Conservation (phyloP, 768 basidiomycete species). For the Saitozyma podzolica region DNA sequence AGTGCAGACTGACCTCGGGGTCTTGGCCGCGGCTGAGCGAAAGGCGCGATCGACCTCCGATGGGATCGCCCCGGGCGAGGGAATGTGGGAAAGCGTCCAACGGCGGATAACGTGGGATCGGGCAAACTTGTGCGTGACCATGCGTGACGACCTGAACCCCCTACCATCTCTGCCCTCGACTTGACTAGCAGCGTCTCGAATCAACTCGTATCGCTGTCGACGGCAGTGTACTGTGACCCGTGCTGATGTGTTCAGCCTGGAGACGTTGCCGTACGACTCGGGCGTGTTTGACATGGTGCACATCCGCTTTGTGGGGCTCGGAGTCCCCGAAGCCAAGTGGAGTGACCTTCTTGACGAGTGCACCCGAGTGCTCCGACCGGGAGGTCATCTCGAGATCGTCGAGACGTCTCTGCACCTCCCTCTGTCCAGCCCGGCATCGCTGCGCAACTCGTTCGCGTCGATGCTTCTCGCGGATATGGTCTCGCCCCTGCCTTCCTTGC, state of each 20-base stretch:
- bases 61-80: conserved; percentile 12
- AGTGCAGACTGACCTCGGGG: conserved; percentile 36
- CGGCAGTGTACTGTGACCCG: too few species aligned
- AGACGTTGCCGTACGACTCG: conserved; percentile 48
- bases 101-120: conserved; percentile 43
- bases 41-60: conserved; percentile 12
- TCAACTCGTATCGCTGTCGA: too few species aligned
- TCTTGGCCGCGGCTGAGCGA: conserved; percentile 29
- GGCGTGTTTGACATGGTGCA: conserved; percentile 51
- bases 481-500: conserved; percentile 32
- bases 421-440: conserved; percentile 13
- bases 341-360: conserved; percentile 43
- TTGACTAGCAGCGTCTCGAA: background rate
- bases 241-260: conserved; percentile 26
- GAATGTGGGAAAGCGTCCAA: conserved; percentile 39
- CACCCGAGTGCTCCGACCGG: conserved; percentile 41
- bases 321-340: conserved; percentile 47
- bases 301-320: conserved; percentile 45
- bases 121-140: conserved; percentile 44
- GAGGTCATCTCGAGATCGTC: conserved; percentile 43
- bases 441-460: conserved; percentile 34
- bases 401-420: conserved; percentile 37
- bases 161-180: background rate
- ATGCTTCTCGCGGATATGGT: conserved; percentile 41
- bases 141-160: background rate